These are phyloP conservation scores for Backusella morwellensis DNA, from an alignment of 192 early-diverging fungal species.

Conservation along the genomic window DNA sequence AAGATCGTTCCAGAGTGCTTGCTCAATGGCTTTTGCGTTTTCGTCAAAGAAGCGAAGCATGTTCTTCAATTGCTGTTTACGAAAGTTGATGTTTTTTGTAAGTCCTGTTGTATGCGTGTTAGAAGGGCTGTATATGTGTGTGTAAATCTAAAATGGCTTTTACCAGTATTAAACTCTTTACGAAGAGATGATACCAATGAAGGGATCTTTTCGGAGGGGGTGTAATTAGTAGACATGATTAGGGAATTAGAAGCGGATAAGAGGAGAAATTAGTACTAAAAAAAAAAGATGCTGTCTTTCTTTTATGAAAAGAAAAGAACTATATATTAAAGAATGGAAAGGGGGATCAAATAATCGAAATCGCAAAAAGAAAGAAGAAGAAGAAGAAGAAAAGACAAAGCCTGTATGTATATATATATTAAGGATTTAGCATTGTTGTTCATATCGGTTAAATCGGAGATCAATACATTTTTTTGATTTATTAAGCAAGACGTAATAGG, in stretches of 20 bases:
- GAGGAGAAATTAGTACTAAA: neutral
- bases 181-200: conserved; percentile 15
- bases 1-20: conserved; percentile 23
- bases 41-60: conserved; percentile 18
- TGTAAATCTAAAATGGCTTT: neutral
- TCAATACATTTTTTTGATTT: neutral
- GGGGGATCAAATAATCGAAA: neutral
- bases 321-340: neutral
- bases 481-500: neutral
- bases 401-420: neutral
- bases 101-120: conserved; percentile 8
- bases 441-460: conserved; percentile 7
- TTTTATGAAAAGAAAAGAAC: neutral
- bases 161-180: conserved; percentile 24
- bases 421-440: neutral
- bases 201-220: conserved; percentile 11
- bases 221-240: conserved; percentile 19
- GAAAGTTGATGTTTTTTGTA: conserved; percentile 24
- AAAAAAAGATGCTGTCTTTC: neutral
- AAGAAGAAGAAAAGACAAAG: neutral
- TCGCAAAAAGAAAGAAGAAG: neutral
- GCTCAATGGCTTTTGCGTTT: conserved; percentile 13
- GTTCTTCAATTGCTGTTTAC: conserved; percentile 30
- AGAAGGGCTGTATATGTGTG: neutral
- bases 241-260: neutral